These are phyloP conservation scores for Penicillium soppii DNA, from an alignment of 495 filamentous ascomycete genomes.

Conservation along the genomic window DNA sequence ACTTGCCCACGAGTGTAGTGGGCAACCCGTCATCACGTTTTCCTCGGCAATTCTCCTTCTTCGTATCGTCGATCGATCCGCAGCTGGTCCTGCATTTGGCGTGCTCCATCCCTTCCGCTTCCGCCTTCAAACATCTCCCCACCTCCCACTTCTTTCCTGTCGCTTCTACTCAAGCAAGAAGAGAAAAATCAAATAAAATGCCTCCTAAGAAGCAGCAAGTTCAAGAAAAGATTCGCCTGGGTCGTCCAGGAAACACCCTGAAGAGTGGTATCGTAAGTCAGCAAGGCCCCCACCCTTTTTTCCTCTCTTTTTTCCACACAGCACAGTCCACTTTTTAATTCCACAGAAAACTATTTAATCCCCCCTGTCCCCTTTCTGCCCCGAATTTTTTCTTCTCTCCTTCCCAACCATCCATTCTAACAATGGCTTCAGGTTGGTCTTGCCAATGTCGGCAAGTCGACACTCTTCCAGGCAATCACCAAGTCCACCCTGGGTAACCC, in stretches of 20 bases:
- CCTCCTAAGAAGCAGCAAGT: constrained; percentile 54
- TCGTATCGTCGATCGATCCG: constrained; percentile 38
- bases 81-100: constrained; percentile 53
- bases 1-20: constrained; percentile 28
- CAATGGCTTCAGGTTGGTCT: constrained; percentile 75
- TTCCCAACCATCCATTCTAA: constrained; percentile 19
- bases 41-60: constrained; percentile 30
- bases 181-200: constrained; percentile 52
- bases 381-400: constrained; percentile 15
- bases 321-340: constrained; percentile 38
- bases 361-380: constrained; percentile 19
- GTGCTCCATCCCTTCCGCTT: constrained; percentile 26
- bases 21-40: constrained; percentile 43
- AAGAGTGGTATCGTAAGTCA: constrained; percentile 98
- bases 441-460: constrained; percentile 99
- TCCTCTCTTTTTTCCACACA: constrained; percentile 32
- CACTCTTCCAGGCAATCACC: constrained; percentile 98
- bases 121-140: constrained; percentile 31
- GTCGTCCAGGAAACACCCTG: constrained; percentile 95
- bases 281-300: constrained; percentile 43
- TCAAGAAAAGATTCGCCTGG: constrained; percentile 65
- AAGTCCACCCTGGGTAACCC: constrained; percentile 97
- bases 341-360: constrained; percentile 33
- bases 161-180: constrained; percentile 46
- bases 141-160: constrained; percentile 33